phyloP scores from a whole-genome alignment of 1,284 basidiomycete species.

The Psilocybe mexicana region DNA sequence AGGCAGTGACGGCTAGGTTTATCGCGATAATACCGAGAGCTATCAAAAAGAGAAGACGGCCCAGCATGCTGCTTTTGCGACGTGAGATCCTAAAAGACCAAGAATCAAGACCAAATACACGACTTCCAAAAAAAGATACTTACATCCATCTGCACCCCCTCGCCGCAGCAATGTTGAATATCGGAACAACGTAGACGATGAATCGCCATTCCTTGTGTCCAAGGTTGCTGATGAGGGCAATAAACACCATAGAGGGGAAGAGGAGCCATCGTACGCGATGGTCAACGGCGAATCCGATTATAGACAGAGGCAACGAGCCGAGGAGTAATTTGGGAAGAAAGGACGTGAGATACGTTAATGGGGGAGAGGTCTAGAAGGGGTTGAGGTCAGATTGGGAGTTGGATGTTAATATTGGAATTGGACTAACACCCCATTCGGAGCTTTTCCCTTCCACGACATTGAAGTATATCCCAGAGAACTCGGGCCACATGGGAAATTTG shows the following conservation, averaged over 20 bases:
- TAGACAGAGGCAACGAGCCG: constrained; percentile 61
- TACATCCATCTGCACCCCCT: constrained; percentile 63
- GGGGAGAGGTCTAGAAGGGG: constrained; percentile 65
- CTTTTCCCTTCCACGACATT: constrained; percentile 89
- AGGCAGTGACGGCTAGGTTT: constrained; percentile 54
- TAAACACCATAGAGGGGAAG: constrained; percentile 54
- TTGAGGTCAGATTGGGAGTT: constrained; percentile 6
- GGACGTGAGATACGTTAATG: constrained; percentile 67
- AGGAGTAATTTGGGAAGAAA: constrained; percentile 83
- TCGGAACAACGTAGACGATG: constrained; percentile 83
- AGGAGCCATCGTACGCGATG: constrained; percentile 51
- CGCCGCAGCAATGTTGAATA: constrained; percentile 81
- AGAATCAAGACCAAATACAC: no score
- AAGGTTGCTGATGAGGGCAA: constrained; percentile 71
- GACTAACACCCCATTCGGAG: constrained; percentile 87
- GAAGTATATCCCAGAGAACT: constrained; percentile 79
- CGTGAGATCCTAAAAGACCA: constrained; percentile 40
- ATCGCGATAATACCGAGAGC: constrained; percentile 47
- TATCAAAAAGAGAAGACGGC: constrained; percentile 43
- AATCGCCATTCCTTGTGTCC: constrained; percentile 98
- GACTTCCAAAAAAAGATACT: constrained; percentile 22
- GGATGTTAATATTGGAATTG: no score
- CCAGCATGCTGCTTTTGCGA: constrained; percentile 45
- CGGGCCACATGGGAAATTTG: constrained; percentile 79
- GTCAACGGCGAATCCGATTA: constrained; percentile 53